Conservation (phyloP, 371 early-diverging fungal genomes). For the Entomophthora muscae region DNA sequence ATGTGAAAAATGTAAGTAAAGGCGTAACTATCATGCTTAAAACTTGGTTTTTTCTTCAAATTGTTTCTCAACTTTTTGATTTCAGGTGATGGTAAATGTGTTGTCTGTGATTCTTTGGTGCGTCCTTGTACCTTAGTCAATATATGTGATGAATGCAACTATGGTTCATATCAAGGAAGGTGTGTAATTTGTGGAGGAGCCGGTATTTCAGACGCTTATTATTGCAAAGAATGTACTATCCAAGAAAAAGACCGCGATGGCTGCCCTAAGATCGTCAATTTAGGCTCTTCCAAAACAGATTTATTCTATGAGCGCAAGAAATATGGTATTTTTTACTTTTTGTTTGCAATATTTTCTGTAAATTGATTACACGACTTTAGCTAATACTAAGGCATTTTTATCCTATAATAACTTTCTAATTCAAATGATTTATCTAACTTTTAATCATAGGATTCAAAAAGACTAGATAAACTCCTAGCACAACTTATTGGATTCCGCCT, state of each 20-base stretch:
- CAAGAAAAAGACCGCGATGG: conserved; percentile 94
- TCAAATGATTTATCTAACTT: no score
- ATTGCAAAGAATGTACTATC: conserved; percentile 80
- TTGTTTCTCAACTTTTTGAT: not conserved
- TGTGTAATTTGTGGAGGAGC: conserved; percentile 86
- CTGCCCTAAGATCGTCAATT: conserved; percentile 88
- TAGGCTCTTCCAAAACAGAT: conserved; percentile 70
- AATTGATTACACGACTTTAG: no score
- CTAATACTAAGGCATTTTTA: no score
- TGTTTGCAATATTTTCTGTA: no score
- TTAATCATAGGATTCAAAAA: no score
- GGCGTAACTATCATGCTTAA: not conserved
- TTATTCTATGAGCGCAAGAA: conserved; percentile 89
- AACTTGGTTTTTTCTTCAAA: not conserved
- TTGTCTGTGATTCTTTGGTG: conserved; percentile 80
- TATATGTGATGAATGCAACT: conserved; percentile 95
- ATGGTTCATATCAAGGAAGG: conserved; percentile 74
- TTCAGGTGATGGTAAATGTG: conserved; percentile 69
- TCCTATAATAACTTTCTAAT: no score
- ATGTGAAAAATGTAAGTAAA: conserved; percentile 56
- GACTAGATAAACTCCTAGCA: no score
- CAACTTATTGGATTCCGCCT: no score
- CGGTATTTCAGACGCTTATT: conserved; percentile 91
- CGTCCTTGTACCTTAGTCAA: conserved; percentile 41
- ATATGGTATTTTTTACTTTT: no score